These are phyloP conservation scores for Clonostachys rosea DNA, from an alignment of 2,329 filamentous ascomycete species.

Conservation along the genomic window DNA sequence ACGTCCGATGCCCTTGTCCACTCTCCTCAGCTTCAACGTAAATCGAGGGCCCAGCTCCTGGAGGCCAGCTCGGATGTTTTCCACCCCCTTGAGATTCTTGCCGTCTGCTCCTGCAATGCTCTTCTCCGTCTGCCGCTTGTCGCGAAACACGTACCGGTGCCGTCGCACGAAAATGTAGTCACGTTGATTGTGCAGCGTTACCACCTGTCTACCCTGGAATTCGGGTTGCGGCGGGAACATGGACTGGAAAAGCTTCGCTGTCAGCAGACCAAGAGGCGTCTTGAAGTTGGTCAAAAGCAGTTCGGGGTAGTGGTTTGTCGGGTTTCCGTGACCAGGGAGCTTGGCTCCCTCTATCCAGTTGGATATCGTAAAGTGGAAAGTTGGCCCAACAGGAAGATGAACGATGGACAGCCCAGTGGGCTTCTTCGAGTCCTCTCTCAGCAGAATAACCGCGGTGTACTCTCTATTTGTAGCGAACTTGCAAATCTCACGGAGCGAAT, in stretches of 20 bases:
- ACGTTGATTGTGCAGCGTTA: constrained; percentile 90
- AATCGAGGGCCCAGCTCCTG: constrained; percentile 83
- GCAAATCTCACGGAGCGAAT: constrained; percentile 86
- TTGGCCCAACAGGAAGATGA: constrained; percentile 79
- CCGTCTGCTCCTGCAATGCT: constrained; percentile 78
- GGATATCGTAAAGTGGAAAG: constrained; percentile 86
- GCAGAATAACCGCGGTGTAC: constrained; percentile 78
- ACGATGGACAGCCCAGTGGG: constrained; percentile 79
- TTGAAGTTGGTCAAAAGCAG: constrained; percentile 92
- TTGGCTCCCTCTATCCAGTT: constrained; percentile 89
- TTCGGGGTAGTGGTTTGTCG: constrained; percentile 87
- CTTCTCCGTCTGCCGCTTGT: constrained; percentile 84
- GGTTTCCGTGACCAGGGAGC: constrained; percentile 81
- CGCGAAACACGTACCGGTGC: constrained; percentile 89
- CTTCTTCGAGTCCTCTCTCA: constrained; percentile 86
- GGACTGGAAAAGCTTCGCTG: constrained; percentile 71
- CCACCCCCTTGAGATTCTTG: constrained; percentile 76
- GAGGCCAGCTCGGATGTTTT: constrained; percentile 79
- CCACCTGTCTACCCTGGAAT: constrained; percentile 79
- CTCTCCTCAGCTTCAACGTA: constrained; percentile 75
- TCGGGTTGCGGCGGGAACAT: constrained; percentile 70
- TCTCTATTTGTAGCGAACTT: constrained; percentile 77
- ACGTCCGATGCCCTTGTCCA: constrained; percentile 80
- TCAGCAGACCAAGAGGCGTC: constrained; percentile 83
- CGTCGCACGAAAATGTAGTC: constrained; percentile 93